Percentiles rank a stretch among this genome's conserved stretches.
Evolutionary conservation across 2,329 filamentous ascomycete genomes (phyloP).

Genomic region (Diatrype stigma): DNA sequence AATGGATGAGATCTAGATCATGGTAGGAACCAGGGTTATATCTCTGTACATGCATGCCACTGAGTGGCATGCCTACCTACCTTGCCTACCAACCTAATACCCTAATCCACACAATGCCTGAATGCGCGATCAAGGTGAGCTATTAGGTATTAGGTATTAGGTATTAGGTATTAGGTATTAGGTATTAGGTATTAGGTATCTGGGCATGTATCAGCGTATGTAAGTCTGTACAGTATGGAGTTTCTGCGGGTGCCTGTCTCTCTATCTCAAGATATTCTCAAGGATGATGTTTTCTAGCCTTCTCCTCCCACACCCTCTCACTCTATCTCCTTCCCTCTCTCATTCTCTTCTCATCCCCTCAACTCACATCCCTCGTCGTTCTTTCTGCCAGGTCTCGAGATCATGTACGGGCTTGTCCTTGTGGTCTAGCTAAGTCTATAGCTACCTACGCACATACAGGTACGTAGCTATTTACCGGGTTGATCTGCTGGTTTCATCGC

Average conservation of each 20-base stretch:
- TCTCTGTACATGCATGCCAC: too few relatives aligned
- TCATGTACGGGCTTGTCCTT: neutral
- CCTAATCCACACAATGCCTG: too few relatives aligned
- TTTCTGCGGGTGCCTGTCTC: neutral
- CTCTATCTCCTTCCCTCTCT: neutral
- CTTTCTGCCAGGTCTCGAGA: neutral
- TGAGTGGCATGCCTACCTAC: too few relatives aligned
- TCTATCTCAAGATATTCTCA: neutral
- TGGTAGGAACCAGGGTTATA: neutral
- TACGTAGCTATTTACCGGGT: neutral
- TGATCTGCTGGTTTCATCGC: neutral
- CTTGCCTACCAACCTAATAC: too few relatives aligned
- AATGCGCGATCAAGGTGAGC: too few relatives aligned
- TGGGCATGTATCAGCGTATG: too few relatives aligned
- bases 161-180: too few relatives aligned
- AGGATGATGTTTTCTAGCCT: neutral
- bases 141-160: too few relatives aligned
- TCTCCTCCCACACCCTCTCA: conserved; percentile 1
- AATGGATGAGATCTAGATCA: neutral
- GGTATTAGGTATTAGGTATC: too few relatives aligned
- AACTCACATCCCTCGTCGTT: neutral
- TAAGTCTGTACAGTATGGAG: too few relatives aligned
- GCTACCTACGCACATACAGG: too few relatives aligned
- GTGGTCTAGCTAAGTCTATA: neutral
- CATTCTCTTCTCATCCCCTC: neutral